Evolutionary conservation across 1,139 yeast genomes (phyloP).

Genomic region (Yamadazyma blattariae): DNA sequence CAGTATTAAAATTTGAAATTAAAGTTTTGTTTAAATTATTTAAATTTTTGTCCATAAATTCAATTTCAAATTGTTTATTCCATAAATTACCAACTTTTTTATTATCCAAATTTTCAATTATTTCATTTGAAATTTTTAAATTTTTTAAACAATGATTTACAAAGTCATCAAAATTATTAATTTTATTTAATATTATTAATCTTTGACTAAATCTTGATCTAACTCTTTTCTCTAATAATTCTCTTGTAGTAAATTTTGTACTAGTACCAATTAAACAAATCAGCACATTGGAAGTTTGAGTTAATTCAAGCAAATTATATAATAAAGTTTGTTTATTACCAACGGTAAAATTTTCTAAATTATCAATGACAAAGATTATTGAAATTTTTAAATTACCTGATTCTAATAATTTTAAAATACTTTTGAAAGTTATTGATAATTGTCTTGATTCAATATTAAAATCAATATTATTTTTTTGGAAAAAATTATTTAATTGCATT

Average conservation of each 20-base stretch:
- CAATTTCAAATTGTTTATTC: conserved; percentile 45
- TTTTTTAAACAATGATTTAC: conserved; percentile 29
- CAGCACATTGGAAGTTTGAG: conserved; percentile 64
- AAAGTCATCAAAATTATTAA: conserved; percentile 44
- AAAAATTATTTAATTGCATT: conserved; percentile 64
- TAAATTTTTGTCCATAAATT: conserved; percentile 9
- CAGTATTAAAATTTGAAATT: conserved; percentile 53
- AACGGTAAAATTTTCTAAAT: conserved; percentile 74
- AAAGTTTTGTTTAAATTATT: conserved; percentile 17
- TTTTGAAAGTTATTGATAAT: conserved; percentile 39
- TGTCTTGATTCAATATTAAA: conserved; percentile 44
- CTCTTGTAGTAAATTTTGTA: conserved; percentile 71
- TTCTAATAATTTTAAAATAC: conserved; percentile 33
- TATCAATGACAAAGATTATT: conserved; percentile 77
- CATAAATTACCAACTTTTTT: conserved; percentile 37
- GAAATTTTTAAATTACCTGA: conserved; percentile 35
- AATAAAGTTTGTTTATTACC: conserved; percentile 76
- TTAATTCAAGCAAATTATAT: conserved; percentile 82
- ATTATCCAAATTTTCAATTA: conserved; percentile 16
- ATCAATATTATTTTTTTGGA: conserved; percentile 19
- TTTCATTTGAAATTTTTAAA: conserved; percentile 21
- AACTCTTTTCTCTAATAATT: conserved; percentile 85
- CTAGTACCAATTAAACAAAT: conserved; percentile 82
- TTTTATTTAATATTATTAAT: conserved; percentile 56
- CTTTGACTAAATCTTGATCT: conserved; percentile 87